Base-by-base conservation (phyloP, 164 flowering plant genomes). In the Vitis cinerea region DNA sequence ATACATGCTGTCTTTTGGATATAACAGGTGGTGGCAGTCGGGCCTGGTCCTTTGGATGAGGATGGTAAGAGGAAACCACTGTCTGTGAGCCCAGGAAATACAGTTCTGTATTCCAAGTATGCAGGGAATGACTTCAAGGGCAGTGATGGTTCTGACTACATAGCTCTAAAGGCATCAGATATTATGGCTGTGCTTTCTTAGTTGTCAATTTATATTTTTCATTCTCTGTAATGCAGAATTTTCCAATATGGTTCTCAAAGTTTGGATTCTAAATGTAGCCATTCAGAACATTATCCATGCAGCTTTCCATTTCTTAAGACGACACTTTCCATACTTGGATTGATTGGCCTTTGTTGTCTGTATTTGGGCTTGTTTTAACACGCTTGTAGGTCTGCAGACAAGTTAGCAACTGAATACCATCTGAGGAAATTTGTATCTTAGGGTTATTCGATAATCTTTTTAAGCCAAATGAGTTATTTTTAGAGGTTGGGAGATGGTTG, bases 121-220 rank as follows among this genome's bases (percentile, higher is more conserved):
- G 97, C 98, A 0, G 98, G 97, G 12, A 92, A 85, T 54, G 98
- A 92, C 65, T 94, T 90, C 85, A 89, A 92, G 78, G 91, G 92
- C 37, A 67, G 56, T 50, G 98, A 94, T 77, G 98, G 97, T 10
- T 79, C 87, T 4, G 81, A 90, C 0, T 94, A 92, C 85, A 89
- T 92, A n/a, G 88, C 83, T 16, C 80, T 94, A 7, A 85, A 90
- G 77, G 95, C 78, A n/a, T 83, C 97, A 1, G 97, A 94, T 78
- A 85, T 92, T 23, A 89, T 94, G 86, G 98, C 95, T 63, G 83
- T 90, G 15, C 87, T 94, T 27, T 86, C 98, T 54, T 88, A 82
- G 78, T 57, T 17, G 11, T 58, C 30, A 14, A 12, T 11, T 9
- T 8, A 6, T 19, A 9, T 49, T 0, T 23, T 50, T 16, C 9